These are phyloP conservation scores for Backusella mclennaniae DNA, from an alignment of 192 early-diverging fungal genomes.

Conservation along the genomic window DNA sequence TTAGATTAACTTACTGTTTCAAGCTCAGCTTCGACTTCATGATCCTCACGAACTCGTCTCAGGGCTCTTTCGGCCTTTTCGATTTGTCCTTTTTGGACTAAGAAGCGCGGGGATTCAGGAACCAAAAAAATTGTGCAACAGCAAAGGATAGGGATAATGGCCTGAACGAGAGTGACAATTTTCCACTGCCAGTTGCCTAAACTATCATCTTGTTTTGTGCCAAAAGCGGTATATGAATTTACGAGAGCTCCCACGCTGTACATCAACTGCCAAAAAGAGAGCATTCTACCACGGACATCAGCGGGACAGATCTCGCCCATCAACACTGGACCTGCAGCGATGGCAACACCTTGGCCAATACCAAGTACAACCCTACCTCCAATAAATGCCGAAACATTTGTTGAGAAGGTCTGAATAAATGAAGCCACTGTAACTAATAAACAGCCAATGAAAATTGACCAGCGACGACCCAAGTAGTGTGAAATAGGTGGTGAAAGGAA, in stretches of 20 bases:
- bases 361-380: slow-evolving; percentile 18
- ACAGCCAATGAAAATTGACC: slow-evolving; percentile 22
- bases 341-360: slow-evolving; percentile 15
- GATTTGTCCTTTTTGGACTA: slow-evolving; percentile 12
- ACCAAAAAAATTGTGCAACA: slow-evolving; percentile 17
- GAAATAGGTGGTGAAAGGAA: slow-evolving; percentile 19
- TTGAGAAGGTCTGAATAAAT: slow-evolving; percentile 16
- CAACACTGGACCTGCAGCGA: slow-evolving; percentile 21
- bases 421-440: slow-evolving; percentile 11
- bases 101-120: slow-evolving; percentile 24
- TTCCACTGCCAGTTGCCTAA: slow-evolving; percentile 27
- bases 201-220: background rate
- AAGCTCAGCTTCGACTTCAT: slow-evolving; percentile 23
- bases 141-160: slow-evolving; percentile 2
- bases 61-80: slow-evolving; percentile 20
- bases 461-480: slow-evolving; percentile 22
- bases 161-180: slow-evolving; percentile 12
- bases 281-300: slow-evolving; percentile 26
- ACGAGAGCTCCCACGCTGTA: slow-evolving; percentile 25
- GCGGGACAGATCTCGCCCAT: slow-evolving; percentile 22
- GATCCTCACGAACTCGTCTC: slow-evolving; percentile 9
- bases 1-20: slow-evolving; percentile 15
- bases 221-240: slow-evolving; percentile 18
- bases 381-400: slow-evolving; percentile 19
- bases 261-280: slow-evolving; percentile 28